A percentile compares a stretch with the other conserved stretches of the same genome.
These are phyloP conservation scores for Polygonum maritimum DNA, from an alignment of 148 eudicot species.

Conservation along the genomic window DNA sequence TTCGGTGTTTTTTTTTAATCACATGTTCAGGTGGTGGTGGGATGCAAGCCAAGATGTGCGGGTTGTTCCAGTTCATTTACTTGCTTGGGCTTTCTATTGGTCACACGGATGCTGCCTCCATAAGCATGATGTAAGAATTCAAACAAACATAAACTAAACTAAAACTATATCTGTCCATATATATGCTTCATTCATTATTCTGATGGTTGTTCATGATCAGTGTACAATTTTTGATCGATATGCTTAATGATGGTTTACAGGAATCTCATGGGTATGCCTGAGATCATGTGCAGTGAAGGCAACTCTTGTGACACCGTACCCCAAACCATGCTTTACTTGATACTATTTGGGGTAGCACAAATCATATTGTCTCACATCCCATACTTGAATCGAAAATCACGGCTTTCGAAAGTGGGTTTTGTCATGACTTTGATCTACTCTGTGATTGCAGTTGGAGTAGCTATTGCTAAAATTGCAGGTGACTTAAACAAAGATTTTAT, in stretches of 20 bases:
- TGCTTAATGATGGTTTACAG: constrained; percentile 18
- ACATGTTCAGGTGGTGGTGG: constrained; percentile 24
- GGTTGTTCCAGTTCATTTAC: constrained; percentile 47
- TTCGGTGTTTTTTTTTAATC: constrained; percentile 1
- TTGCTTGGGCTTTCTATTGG: constrained; percentile 66
- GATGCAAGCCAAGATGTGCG: constrained; percentile 45
- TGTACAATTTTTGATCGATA: neutral
- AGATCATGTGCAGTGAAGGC: constrained; percentile 35
- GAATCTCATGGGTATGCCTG: constrained; percentile 31
- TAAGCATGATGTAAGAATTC: constrained; percentile 55
- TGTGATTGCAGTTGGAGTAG: too few species aligned
- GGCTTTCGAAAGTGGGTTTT: constrained; percentile 79
- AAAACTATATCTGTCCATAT: neutral
- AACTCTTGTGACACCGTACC: constrained; percentile 33
- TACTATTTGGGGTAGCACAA: constrained; percentile 47
- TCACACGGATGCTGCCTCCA: constrained; percentile 62
- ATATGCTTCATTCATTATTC: neutral
- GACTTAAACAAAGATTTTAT: too few species aligned
- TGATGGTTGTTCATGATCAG: too few species aligned
- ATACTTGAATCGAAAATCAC: constrained; percentile 63
- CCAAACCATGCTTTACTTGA: constrained; percentile 56
- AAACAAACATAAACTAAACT: too few species aligned
- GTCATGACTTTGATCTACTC: constrained; percentile 5
- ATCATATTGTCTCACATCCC: constrained; percentile 67
- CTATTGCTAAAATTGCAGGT: too few species aligned